A percentile compares a stretch with the other conserved stretches of the same genome.
These are phyloP conservation scores for Globisporangium nunn DNA, from an alignment of 352 stramenopile species.

Conservation along the genomic window DNA sequence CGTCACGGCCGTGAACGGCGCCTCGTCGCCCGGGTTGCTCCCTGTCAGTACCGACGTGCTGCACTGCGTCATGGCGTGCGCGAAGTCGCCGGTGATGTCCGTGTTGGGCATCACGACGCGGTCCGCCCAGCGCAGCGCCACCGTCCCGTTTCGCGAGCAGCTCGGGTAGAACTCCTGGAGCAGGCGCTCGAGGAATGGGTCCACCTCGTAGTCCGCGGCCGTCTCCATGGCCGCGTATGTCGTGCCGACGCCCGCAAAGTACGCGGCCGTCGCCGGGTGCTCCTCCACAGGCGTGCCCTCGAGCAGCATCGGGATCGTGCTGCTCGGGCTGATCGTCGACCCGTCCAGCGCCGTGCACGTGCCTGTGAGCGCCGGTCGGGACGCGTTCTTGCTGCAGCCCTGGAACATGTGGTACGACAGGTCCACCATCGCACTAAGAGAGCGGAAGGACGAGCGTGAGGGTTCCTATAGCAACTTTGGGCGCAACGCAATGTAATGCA, in stretches of 20 bases:
- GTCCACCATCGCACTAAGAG: constrained; percentile 33
- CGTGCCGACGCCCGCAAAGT: constrained; percentile 13
- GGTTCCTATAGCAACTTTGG: too few relatives aligned
- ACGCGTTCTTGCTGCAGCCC: constrained; percentile 32
- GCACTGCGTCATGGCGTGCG: constrained; percentile 43
- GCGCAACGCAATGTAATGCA: background rate
- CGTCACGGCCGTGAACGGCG: constrained; percentile 44
- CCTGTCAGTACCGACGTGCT: constrained; percentile 38
- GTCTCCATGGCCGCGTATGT: constrained; percentile 33
- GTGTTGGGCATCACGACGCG: constrained; percentile 27
- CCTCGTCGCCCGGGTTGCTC: constrained; percentile 18
- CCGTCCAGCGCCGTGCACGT: constrained; percentile 17
- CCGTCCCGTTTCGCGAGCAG: constrained; percentile 22
- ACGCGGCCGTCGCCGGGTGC: constrained; percentile 14
- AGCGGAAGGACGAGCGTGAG: too few relatives aligned
- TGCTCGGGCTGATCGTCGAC: constrained; percentile 8
- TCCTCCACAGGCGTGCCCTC: constrained; percentile 18
- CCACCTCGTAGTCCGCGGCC: constrained; percentile 49
- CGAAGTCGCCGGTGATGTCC: constrained; percentile 35
- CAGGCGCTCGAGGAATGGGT: constrained; percentile 45
- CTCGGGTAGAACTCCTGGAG: constrained; percentile 42
- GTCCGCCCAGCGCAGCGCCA: constrained; percentile 36
- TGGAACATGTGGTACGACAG: constrained; percentile 62
- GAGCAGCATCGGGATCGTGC: constrained; percentile 25
- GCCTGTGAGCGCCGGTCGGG: constrained; percentile 18